These are phyloP conservation scores for Cyberlindnera petersonii DNA, from an alignment of 805 yeast genomes.

Conservation along the genomic window DNA sequence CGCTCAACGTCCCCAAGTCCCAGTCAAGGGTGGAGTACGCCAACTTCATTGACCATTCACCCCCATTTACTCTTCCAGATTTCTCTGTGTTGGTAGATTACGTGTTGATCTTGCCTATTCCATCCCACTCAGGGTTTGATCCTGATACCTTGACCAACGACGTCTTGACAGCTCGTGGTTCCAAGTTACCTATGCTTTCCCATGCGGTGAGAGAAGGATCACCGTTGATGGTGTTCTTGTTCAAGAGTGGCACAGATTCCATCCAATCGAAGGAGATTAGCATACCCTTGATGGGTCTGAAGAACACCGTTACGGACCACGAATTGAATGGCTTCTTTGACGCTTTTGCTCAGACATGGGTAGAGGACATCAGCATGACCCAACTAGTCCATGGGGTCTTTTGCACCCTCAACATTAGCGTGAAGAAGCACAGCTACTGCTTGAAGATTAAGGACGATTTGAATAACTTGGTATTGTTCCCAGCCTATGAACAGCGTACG, in stretches of 20 bases:
- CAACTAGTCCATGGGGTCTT: constrained; percentile 39
- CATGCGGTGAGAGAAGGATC: constrained; percentile 18
- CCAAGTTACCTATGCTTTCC: constrained; percentile 29
- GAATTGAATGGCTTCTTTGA: constrained; percentile 35
- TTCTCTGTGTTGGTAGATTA: constrained; percentile 35
- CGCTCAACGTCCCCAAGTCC: constrained; percentile 14
- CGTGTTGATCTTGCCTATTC: constrained; percentile 36
- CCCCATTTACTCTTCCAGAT: constrained; percentile 39
- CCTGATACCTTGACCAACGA: constrained; percentile 10
- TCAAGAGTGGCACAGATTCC: constrained; percentile 26
- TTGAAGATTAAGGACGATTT: constrained; percentile 33
- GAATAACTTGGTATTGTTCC: constrained; percentile 29
- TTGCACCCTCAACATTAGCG: constrained; percentile 35
- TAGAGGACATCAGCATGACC: constrained; percentile 29
- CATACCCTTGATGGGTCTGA: constrained; percentile 12
- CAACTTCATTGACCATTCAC: constrained; percentile 28
- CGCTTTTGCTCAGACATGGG: constrained; percentile 39
- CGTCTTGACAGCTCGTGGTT: constrained; percentile 8
- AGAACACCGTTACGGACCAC: constrained; percentile 5
- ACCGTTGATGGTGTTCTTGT: constrained; percentile 39
- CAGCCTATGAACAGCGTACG: constrained; percentile 23
- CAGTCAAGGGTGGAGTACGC: constrained; percentile 21
- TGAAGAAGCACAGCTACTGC: constrained; percentile 34
- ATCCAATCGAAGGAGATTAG: constrained; percentile 13
- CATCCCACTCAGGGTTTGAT: constrained; percentile 18